Evolutionary conservation across 2,329 filamentous ascomycete species (phyloP), one percentile per base, ranked within the genome.

Genomic region (Fusarium sterilihyphosum): DNA sequence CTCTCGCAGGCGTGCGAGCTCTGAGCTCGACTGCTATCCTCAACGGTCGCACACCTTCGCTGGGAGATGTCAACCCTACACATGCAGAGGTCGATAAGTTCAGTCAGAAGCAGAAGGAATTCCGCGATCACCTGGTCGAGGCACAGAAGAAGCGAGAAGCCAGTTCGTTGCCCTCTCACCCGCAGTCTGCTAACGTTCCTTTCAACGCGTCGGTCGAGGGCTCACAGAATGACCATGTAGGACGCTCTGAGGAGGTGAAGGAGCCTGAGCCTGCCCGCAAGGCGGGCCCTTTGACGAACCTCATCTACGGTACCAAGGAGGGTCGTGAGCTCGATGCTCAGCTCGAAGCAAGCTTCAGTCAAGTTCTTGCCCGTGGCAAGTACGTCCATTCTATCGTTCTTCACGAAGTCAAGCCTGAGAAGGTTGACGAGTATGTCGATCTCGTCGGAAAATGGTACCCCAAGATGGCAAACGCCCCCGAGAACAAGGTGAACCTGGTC

Each of bases 341-440:
- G 85, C 96, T 99, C 80, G 95, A 98, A 86, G 92, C 95, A 67
- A 97, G 94, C 81, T 99, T 98, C 86, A 97, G 94, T 59, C 95
- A 98, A 83, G 94, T 98, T 50, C 87, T 99, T 52, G 96, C 96
- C 31, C 90, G 96, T 75, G 96, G 96, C 81, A 99, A 99, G 86
- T 99, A 99, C 80, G 95, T 99, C 62, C 96, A 99, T 84, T 97
- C 95, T 53, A 98, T 99, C 82, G 95, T 98, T 67, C 94, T 98
- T 81, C 96, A 99, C 86, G 91, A 97, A 71, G 96, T 99, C 75
- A 95, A 97, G 85, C 95, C 95, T 70, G 95, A 98, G 79, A 96
- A 94, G 85, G 94, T 98, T 53, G 95, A 98, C 73, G 96, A 98
- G 80, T 99, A 99, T 81, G 92, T 96, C 59, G 89, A 96, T 67